A percentile compares a stretch with the other conserved stretches of the same genome.
Conservation (phyloP, 2,329 filamentous ascomycete genomes). For the Aspergillus neoniger region DNA sequence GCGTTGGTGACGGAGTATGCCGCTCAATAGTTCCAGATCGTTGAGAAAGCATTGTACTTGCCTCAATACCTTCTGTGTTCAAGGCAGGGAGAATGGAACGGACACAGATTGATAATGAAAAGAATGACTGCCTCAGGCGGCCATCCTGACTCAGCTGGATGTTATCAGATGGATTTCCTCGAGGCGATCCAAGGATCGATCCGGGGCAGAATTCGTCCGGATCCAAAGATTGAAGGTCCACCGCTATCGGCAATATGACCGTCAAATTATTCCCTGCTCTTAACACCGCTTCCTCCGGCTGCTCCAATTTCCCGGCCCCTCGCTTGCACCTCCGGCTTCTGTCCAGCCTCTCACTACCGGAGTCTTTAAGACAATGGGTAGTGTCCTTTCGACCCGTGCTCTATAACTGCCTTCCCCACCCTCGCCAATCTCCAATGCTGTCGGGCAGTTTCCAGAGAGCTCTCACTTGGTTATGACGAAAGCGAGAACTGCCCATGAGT, state of each 20-base stretch:
- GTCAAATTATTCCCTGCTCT: slow-evolving; percentile 2
- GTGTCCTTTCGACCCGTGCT: not conserved
- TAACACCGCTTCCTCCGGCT: slow-evolving; percentile 2
- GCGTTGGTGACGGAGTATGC: too few relatives aligned
- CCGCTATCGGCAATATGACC: slow-evolving; percentile 6
- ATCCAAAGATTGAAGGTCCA: not conserved
- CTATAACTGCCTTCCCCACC: not conserved
- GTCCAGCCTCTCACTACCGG: not conserved
- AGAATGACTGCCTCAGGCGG: not conserved
- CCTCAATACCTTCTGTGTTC: too few relatives aligned
- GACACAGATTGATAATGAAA: too few relatives aligned
- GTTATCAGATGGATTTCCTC: not conserved
- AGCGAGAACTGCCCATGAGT: not conserved
- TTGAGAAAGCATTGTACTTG: too few relatives aligned
- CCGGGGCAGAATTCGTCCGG: not conserved
- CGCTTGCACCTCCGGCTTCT: not conserved
- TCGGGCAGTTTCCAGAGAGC: not conserved
- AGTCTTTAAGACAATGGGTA: not conserved
- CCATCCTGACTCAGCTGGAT: not conserved
- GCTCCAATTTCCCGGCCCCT: not conserved
- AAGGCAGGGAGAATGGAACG: too few relatives aligned
- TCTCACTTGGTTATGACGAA: slow-evolving; percentile 2
- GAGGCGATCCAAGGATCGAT: not conserved
- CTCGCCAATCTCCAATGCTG: not conserved
- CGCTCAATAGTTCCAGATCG: too few relatives aligned